Percentiles rank a stretch among this genome's conserved stretches.
phyloP scores from a whole-genome alignment of 768 basidiomycete species.

The Steccherinum ochraceum region DNA sequence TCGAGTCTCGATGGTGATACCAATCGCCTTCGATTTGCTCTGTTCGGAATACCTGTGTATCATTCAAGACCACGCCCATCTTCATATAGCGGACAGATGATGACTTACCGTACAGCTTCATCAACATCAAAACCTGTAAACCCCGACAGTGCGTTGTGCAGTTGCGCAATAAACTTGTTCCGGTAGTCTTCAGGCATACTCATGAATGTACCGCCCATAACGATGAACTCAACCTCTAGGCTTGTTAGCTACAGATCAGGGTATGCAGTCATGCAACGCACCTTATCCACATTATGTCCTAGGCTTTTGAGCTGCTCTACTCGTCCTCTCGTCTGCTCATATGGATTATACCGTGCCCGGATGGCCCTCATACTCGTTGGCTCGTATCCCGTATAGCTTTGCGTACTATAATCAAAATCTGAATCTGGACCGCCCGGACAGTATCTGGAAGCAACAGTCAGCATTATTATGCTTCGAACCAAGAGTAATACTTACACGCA shows the following conservation, averaged over 20 bases:
- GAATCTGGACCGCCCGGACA: conserved; percentile 99
- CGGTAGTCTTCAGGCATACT: conserved; percentile 98
- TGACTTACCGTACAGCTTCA: conserved; percentile 78
- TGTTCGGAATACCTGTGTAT: conserved; percentile 82
- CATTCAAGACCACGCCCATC: not conserved
- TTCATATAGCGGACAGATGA: not conserved
- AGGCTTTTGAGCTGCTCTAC: conserved; percentile 93
- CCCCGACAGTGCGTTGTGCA: conserved; percentile 95
- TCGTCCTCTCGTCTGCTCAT: conserved; percentile 92
- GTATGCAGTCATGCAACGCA: conserved; percentile 22
- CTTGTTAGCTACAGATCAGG: not conserved
- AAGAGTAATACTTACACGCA: conserved; percentile 67
- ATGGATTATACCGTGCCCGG: conserved; percentile 92
- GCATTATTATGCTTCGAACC: not conserved
- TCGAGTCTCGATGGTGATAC: conserved; percentile 97
- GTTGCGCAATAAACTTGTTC: conserved; percentile 86
- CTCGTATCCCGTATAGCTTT: conserved; percentile 92
- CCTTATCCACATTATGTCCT: conserved; percentile 98
- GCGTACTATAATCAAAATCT: conserved; percentile 99
- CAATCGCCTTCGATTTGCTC: conserved; percentile 97
- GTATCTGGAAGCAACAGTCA: conserved; percentile 50
- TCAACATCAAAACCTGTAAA: conserved; percentile 92
- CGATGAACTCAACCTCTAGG: conserved; percentile 75
- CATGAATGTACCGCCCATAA: conserved; percentile 99
- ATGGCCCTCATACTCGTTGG: conserved; percentile 99